Evolutionary conservation across 805 yeast species (phyloP), one percentile per base, ranked within the genome.

Genomic region (Ogataea pignaliae): DNA sequence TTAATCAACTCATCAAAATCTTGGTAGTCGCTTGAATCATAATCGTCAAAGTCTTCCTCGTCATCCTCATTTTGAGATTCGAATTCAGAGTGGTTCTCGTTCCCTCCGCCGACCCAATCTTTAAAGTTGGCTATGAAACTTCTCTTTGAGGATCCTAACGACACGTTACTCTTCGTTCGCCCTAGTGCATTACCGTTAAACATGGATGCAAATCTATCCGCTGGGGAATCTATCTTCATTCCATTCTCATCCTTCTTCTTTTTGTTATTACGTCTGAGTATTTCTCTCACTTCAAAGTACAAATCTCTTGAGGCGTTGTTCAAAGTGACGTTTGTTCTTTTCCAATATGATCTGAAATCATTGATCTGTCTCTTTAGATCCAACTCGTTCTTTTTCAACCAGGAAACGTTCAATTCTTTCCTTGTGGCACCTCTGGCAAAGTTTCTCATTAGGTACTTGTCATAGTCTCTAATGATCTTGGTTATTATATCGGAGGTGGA

Each of bases 401-500:
- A 93, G 29, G 96, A 85, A 16, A 93, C 98, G 60, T 93, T 93
- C 57, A 93, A 77, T 59, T 93, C 99, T 64, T 93, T 88, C 60
- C 99, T 78, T 2, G 97, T 86, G 10, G 97, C 98, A 39, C 99
- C 99, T 53, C 99, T 78, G 13, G 97, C 96, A 66, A 93, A 91
- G 69, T 93, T 93, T 63, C 99, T 81, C 93, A 91, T 85, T 64
- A 93, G 72, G 65, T 93, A 93, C 69, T 90, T 88, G 71, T 93
- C 99, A 68, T 93, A 93, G 68, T 93, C 98, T 56, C 93, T 78
- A 55, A 93, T 90, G 55, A 93, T 88, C 61, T 86, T 88, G 49
- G 98, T 91, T 59, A 93, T 93, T 53, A 93, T 91, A 64, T 91
- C 98, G 30, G 95, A 85, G 1, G 99, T 93, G 16, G 96, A 87